Evolutionary conservation across 331 rosid genomes (phyloP).

Genomic region (Rhamnella rubrinervis): DNA sequence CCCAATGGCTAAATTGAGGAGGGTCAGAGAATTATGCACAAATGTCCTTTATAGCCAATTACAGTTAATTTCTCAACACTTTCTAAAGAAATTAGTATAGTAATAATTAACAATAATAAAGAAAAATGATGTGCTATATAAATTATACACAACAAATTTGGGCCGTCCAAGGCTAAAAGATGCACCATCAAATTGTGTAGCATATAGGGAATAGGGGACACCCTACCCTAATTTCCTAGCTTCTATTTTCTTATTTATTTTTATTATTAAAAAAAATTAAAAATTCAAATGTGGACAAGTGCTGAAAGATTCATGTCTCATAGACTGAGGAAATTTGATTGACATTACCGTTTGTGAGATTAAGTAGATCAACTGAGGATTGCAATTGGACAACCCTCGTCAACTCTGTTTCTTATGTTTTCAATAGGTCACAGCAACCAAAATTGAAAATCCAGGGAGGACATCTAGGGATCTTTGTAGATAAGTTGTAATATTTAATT

Average conservation of each 20-base stretch:
- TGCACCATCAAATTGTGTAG: background rate
- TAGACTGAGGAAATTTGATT: background rate
- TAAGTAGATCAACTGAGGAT: conserved; percentile 1
- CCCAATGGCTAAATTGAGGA: no score
- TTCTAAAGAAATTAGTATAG: no score
- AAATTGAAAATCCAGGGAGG: conserved; percentile 7
- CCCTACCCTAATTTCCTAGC: background rate
- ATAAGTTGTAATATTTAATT: background rate
- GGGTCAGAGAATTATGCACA: no score
- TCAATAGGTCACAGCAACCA: conserved; percentile 6
- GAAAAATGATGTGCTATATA: background rate
- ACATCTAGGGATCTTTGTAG: background rate
- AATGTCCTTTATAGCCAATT: no score
- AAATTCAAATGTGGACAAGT: background rate
- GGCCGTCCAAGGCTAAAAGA: background rate
- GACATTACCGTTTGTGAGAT: conserved; percentile 4
- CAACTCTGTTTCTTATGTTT: background rate
- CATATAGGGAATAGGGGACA: background rate
- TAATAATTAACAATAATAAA: no score
- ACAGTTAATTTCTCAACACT: no score
- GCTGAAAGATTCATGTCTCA: background rate
- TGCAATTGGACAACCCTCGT: conserved; percentile 4
- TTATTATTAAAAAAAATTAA: background rate
- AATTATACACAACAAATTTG: background rate
- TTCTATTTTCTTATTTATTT: background rate